Evolutionary conservation across 495 filamentous ascomycete species (phyloP), one percentile per base, ranked within the genome.

Genomic region (Penicillium desertorum): DNA sequence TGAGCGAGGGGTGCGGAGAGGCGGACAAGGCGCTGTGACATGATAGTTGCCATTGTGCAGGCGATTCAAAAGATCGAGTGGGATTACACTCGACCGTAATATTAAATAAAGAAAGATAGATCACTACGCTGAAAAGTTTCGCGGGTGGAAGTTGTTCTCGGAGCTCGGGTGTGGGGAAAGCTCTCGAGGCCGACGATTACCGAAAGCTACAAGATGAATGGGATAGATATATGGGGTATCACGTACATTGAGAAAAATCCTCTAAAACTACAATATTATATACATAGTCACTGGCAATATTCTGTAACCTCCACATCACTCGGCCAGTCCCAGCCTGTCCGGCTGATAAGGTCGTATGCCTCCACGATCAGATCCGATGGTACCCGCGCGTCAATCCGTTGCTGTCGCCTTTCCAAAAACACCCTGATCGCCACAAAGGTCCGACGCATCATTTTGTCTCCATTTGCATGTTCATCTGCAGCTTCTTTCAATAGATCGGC

Each of bases 301-400:
- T 67, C 63, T 50, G 71, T 59, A 32, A 84, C 75, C 54, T 84
- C 81, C 45, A 73, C 71, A 49, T 81, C 76, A 43, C 60, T 76
- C 16, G 83, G 80, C 83, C 83, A 86, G 23, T 72, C 76, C 82
- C 80, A 84, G 22, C 69, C 62, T 6, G 79, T 78, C 36, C 64
- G 62, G 19, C 74, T 72, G 60, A 86, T 63, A 30, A 79, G 71
- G 42, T 77, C 68, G 62, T 70, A 76, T 62, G 71, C 68, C 51
- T 71, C 68, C 59, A 69, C 70, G 55, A 65, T 51, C 16, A 58
- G 46, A 62, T 66, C 57, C 55, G 62, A 69, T n/a, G 55, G 56
- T 59, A 49, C 49, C 57, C 55, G 69, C 52, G 11, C 54, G 32
- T 51, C 45, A 10, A 56, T 39, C 23, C 30, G 45, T 27, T 36